Evolutionary conservation across 1,139 yeast species (phyloP).

Genomic region (Sugiyamaella neomexicana): DNA sequence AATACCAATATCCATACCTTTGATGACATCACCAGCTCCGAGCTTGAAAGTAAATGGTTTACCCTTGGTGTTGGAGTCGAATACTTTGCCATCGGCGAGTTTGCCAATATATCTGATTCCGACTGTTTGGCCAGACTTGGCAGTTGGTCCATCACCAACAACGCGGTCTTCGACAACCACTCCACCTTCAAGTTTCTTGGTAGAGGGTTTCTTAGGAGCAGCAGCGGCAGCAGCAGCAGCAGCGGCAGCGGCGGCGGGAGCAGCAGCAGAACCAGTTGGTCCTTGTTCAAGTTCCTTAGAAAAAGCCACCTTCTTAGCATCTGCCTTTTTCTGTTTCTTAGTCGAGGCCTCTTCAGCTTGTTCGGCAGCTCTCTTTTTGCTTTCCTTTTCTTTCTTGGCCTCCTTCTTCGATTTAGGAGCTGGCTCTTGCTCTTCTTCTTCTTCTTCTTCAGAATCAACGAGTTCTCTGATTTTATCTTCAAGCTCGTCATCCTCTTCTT

Average conservation of each 20-base stretch:
- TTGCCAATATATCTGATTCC: conserved; percentile 98
- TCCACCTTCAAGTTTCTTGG: conserved; percentile 88
- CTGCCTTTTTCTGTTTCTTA: conserved; percentile 43
- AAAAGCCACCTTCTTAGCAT: conserved; percentile 78
- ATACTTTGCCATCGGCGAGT: conserved; percentile 91
- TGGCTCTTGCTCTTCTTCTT: conserved; percentile 55
- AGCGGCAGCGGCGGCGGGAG: conserved; percentile 45
- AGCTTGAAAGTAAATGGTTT: conserved; percentile 89
- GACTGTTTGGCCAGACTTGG: conserved; percentile 86
- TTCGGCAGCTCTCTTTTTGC: conserved; percentile 41
- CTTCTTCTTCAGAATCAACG: conserved; percentile 47
- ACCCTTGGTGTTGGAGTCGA: conserved; percentile 96
- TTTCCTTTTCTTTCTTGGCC: conserved; percentile 48
- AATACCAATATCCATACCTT: conserved; percentile 98
- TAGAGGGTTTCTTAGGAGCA: conserved; percentile 47
- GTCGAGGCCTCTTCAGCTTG: conserved; percentile 31
- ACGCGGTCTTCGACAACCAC: conserved; percentile 91
- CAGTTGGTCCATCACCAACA: conserved; percentile 81
- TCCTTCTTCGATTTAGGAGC: conserved; percentile 49
- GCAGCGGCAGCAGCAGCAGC: conserved; percentile 17
- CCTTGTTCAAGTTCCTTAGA: conserved; percentile 91
- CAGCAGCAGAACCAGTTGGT: conserved; percentile 49
- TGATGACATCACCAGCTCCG: conserved; percentile 98
- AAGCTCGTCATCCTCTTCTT: conserved; percentile 88
- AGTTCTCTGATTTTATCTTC: conserved; percentile 38